A percentile compares a stretch with the other conserved stretches of the same genome.
Conservation (phyloP, 106 monocot species). For the Dendrobium chrysotoxum region DNA sequence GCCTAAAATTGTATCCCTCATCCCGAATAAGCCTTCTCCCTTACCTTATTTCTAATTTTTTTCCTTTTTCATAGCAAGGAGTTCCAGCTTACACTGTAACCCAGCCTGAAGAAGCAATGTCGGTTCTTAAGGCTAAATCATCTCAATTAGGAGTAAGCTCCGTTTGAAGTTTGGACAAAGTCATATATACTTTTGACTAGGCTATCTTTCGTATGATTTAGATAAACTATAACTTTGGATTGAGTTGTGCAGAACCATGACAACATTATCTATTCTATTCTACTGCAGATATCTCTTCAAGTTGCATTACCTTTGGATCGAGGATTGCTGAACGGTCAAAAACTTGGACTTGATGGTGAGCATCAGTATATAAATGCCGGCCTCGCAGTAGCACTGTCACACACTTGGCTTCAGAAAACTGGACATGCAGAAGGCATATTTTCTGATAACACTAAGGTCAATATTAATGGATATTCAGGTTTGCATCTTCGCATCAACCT, state of each 20-base stretch:
- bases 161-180: neutral
- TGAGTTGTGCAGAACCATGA: neutral
- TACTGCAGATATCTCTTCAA: slow-evolving; percentile 55
- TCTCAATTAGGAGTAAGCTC: slow-evolving; percentile 69
- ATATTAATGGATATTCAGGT: neutral
- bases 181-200: neutral
- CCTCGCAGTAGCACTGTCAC: slow-evolving; percentile 65
- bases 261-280: neutral
- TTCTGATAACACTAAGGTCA: slow-evolving; percentile 21
- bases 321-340: slow-evolving; percentile 36
- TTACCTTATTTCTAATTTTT: neutral
- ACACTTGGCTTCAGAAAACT: slow-evolving; percentile 60
- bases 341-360: slow-evolving; percentile 85
- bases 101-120: slow-evolving; percentile 94
- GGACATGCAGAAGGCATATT: slow-evolving; percentile 26
- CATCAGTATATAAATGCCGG: slow-evolving; percentile 88
- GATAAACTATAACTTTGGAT: neutral
- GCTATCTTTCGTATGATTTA: neutral
- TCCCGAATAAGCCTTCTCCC: neutral
- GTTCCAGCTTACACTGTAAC: slow-evolving; percentile 84
- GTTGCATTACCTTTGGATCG: slow-evolving; percentile 53
- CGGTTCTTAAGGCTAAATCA: slow-evolving; percentile 53
- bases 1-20: neutral
- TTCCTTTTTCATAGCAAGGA: slow-evolving; percentile 41
- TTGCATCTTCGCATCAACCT: neutral